phyloP scores from a whole-genome alignment of 192 early-diverging fungal genomes.

The Piromyces finnis region DNA sequence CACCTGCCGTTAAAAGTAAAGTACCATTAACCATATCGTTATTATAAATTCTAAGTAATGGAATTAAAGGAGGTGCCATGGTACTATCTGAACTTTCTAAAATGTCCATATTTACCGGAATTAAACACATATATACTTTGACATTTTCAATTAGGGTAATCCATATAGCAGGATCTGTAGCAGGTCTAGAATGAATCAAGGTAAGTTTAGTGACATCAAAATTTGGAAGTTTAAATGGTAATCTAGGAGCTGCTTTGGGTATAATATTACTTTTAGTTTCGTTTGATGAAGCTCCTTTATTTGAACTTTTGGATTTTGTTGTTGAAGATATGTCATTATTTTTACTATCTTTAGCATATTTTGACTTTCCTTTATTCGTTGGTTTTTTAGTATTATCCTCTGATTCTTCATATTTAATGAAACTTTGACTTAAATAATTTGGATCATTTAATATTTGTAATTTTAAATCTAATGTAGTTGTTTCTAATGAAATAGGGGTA shows the following conservation, averaged over 20 bases:
- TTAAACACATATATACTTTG: constrained; percentile 4
- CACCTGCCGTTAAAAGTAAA: constrained; percentile 66
- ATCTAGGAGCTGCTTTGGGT: neutral
- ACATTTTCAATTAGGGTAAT: neutral
- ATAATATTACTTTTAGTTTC: neutral
- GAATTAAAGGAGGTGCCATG: neutral
- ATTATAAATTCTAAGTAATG: constrained; percentile 62
- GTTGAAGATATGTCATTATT: neutral
- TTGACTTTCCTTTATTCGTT: neutral
- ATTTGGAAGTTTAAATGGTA: neutral
- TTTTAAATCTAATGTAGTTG: neutral
- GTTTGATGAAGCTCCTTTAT: neutral
- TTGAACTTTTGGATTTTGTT: neutral
- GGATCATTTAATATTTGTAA: neutral
- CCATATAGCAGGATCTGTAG: constrained; percentile 5
- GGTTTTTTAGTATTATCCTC: neutral
- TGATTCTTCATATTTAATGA: neutral
- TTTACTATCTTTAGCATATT: neutral
- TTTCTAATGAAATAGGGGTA: neutral
- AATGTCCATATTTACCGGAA: constrained; percentile 12
- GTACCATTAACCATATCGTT: constrained; percentile 69
- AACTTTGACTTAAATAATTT: neutral
- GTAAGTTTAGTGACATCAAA: neutral
- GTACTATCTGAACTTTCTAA: constrained; percentile 20
- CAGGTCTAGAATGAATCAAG: neutral